Base-by-base conservation (phyloP, 1,284 basidiomycete genomes). In the Pulchroboletus neoregius region DNA sequence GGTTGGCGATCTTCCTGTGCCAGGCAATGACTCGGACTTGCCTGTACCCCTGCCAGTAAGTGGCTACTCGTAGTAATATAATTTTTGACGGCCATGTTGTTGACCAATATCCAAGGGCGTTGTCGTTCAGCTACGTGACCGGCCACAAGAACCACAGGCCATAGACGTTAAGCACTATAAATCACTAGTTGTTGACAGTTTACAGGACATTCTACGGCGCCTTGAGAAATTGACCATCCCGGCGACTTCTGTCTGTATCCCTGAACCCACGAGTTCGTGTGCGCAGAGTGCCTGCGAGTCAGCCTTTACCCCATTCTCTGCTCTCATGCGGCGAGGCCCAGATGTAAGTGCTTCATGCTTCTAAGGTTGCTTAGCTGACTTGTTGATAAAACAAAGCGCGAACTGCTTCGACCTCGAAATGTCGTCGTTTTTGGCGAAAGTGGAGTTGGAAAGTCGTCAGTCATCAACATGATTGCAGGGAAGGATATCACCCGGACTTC, bases 391-490 rank as follows among this genome's bases (percentile, higher is more conserved):
- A 36, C 8, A 30, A 46, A 64, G 61, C 20, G 20, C 24, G 26
- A 27, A 9, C 28, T 2, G 5, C 39, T 13, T 43, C 54, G 22
- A 30, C 15, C 47, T 38, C 61, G 58, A 24, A 66, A 66, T 46
- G 35, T 66, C 22, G 53, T 63, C 39, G 50, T 63, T 11, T 65
- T 64, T 34, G 61, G 61, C 15, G 62, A 62, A 48, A 61, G 52
- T 37, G 63, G 61, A 2, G 62, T 63, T n/a, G 61, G 61, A 31
- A 63, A 63, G 39, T 65, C 60, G 24, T 66, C 62, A n/a, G 39
- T 66, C 32, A 63, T 63, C 52, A 62, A 62, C 46, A 52, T 53
- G 51, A 64, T 64, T 41, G 60, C 53, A 6, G 58, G 62, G 13
- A 22, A 34, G 43, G 36, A 49, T 23, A 24, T 61, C 39, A 45